Evolutionary conservation across 2,329 filamentous ascomycete species (phyloP).

Genomic region (Mollisia scopiformis): DNA sequence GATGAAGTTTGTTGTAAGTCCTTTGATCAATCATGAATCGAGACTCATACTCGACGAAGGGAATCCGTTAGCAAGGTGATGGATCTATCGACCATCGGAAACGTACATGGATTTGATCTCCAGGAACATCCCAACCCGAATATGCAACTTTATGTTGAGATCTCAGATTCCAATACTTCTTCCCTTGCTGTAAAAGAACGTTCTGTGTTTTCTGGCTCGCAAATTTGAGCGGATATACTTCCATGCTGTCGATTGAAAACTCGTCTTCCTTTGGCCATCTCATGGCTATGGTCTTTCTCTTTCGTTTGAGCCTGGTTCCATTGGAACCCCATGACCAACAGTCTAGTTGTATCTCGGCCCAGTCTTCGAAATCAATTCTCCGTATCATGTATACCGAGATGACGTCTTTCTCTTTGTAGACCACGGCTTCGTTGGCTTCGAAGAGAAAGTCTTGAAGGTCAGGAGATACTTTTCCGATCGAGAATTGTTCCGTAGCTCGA

Average conservation of each 20-base stretch:
- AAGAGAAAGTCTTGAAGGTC: background rate
- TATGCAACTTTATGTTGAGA: background rate
- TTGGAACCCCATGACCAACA: slow-evolving; percentile 2
- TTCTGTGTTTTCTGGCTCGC: background rate
- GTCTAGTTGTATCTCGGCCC: background rate
- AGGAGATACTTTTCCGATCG: background rate
- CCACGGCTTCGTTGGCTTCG: background rate
- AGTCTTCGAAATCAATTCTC: background rate
- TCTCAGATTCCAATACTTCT: background rate
- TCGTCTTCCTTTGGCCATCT: background rate
- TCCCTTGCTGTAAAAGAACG: background rate
- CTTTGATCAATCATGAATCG: slow-evolving; percentile 4
- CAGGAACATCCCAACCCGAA: background rate
- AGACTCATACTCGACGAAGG: background rate
- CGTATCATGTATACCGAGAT: background rate
- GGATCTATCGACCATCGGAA: no score
- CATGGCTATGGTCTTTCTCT: no score
- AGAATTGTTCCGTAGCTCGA: background rate
- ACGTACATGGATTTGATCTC: background rate
- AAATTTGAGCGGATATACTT: background rate
- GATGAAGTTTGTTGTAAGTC: background rate
- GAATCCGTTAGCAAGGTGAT: background rate
- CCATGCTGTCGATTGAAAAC: background rate
- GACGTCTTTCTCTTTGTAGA: background rate
- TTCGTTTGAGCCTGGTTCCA: background rate